These are phyloP conservation scores for Elasticomyces elasticus DNA, from an alignment of 495 filamentous ascomycete genomes.

Conservation along the genomic window DNA sequence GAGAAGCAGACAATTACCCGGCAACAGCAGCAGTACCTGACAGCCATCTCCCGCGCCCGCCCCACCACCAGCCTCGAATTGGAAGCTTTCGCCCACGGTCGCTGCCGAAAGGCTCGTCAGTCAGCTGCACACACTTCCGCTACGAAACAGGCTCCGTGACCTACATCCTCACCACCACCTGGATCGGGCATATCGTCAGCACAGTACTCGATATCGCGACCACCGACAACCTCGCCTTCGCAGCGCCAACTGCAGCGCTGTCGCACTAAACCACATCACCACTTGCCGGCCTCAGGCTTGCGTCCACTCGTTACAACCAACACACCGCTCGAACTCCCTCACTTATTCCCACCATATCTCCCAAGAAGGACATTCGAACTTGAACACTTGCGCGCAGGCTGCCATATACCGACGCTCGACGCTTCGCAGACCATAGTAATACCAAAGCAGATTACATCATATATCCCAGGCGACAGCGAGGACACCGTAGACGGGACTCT, in stretches of 20 bases:
- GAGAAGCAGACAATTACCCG: background rate
- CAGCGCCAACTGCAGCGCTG: background rate
- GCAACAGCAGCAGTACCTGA: background rate
- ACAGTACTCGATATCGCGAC: background rate
- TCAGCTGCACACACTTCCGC: background rate
- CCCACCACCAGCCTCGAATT: background rate
- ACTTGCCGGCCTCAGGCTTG: background rate
- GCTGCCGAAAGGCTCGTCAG: background rate
- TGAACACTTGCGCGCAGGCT: background rate
- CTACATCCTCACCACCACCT: background rate
- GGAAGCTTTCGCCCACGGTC: background rate
- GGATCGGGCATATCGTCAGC: background rate
- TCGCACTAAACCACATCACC: background rate
- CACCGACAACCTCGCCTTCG: background rate
- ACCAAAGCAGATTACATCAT: background rate
- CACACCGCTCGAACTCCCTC: background rate
- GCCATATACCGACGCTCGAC: background rate
- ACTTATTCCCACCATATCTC: background rate
- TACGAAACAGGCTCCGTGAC: background rate
- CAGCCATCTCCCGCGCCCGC: background rate
- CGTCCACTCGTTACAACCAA: conserved; percentile 1
- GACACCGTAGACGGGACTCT: background rate
- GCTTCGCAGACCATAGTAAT: background rate
- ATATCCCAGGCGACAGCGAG: background rate
- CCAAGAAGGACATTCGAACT: background rate